Percentiles rank a stretch among this genome's conserved stretches.
Conservation (phyloP, 139 green algal species). For the Ulvella scutata region DNA sequence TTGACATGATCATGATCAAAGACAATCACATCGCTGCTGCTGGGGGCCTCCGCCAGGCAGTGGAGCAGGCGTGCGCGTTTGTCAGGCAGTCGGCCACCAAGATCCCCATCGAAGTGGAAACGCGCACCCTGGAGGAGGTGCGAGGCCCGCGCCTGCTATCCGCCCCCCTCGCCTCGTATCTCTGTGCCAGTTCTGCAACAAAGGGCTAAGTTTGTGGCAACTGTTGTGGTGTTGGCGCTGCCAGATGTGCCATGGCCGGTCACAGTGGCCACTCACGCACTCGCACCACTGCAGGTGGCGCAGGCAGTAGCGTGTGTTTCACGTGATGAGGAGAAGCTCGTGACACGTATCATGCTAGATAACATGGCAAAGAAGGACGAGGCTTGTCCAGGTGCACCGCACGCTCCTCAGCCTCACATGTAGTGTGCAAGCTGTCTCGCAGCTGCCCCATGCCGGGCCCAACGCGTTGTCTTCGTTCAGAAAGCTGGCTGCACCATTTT, state of each 20-base stretch:
- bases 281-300: not conserved
- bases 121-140: conserved; percentile 78
- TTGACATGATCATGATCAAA: conserved; percentile 99
- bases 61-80: conserved; percentile 16
- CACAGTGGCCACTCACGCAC: conserved; percentile 31
- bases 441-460: no score
- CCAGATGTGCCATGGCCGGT: no score
- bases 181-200: conserved; percentile 19
- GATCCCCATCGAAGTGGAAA: conserved; percentile 82
- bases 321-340: not conserved
- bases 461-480: no score
- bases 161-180: no score
- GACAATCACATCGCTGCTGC: conserved; percentile 98
- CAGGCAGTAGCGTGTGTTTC: not conserved
- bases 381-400: not conserved
- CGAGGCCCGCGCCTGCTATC: no score
- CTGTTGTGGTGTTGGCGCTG: no score
- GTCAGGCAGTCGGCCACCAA: conserved; percentile 10
- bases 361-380: conserved; percentile 76
- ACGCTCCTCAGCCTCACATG: no score
- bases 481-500: no score
- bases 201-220: no score
- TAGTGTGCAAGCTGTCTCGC: no score
- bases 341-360: conserved; percentile 83
- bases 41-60: conserved; percentile 37